Base-by-base conservation (phyloP, 106 monocot species). In the Triglochin maritima region DNA sequence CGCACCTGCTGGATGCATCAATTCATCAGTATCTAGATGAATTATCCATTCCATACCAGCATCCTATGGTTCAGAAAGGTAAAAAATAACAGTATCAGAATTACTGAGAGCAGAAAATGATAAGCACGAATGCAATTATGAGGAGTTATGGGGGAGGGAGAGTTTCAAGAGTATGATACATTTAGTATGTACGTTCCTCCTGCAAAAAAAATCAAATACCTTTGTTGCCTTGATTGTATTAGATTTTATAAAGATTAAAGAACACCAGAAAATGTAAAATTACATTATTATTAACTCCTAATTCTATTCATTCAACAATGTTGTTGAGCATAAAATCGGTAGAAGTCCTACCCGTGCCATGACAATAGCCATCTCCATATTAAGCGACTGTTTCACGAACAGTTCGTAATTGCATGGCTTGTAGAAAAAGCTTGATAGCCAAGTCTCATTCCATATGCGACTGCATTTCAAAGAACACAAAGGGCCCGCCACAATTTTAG, bases 361-460 rank as follows among this genome's bases (percentile, higher is more conserved):
- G 50, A 88, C 74, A 71, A 91, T 96, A 60, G 96, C 96, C 85
- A 88, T 96, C 85, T 91, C 90, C 96, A 96, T 91, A 74, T 96
- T 96, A 16, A 96, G 84, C 47, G 91, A 91, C 59, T 91, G 96
- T 63, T 88, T 96, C 47, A 88, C 88, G 85, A 88, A 96, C 66
- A 90, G 56, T 76, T 91, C 86, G 71, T 91, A 84, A 73, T 96
- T 86, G 83, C 96, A 96, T 47, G 96, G 90, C 59, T 96, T 96
- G 84, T 91, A 88, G 60, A 96, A 88, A 61, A 91, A 96, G 52
- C 78, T 76, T 69, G 90, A 74, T 46, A 96, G 81, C 91, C 96
- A 91, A 12, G 88, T 85, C 77, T 91, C 91, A 57, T 91, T 91
- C 95, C 90, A 95, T 50, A 95, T 87, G 17, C 87, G 90, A 69